Evolutionary conservation across 495 filamentous ascomycete genomes (phyloP), one percentile per base, ranked within the genome.

Genomic region (Hypoxylon cercidicola): DNA sequence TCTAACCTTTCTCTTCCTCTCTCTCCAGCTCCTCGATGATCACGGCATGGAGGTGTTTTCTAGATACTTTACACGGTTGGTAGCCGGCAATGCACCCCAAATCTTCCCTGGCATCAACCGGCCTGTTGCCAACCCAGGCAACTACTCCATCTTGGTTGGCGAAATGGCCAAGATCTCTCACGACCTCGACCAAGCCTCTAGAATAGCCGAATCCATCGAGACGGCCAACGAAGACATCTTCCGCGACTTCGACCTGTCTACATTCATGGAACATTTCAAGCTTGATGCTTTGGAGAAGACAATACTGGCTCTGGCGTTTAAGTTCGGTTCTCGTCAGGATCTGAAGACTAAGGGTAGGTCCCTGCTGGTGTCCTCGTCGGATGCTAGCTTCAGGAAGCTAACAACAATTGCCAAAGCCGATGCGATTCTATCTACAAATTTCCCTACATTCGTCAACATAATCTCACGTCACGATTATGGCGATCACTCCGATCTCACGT

Each of bases 11-110:
- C 19, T n/a, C n/a, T n/a, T n/a, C n/a, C n/a, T n/a, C 8, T 28
- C 7, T 46, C 58, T 35, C 21, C 67, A 97, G 93, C 86, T 97
- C 66, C 88, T 97, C 73, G 89, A 95, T 84, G 92, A 93, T 62
- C 87, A 95, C 93, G 92, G 92, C 73, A 97, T 97, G 93, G 93
- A 97, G 81, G 92, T 95, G 67, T 97, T 90, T 77, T 85, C 89
- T 34, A 96, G 90, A 80, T 97, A 93, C 77, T 96, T 97, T 77
- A 87, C 90, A 74, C 91, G 93, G 73, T 83, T 97, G 70, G 84
- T 97, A 54, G 88, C 86, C 74, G 85, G 85, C 71, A 96, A 96
- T 84, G 89, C 92, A 60, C 81, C 87, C 49, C 89, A 92, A 65
- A 93, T 97, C 52, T 97, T 97, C 72, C 88, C 91, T 6, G 84